Conservation (phyloP, 208 protist genomes). For the Tritrichomonas foetus region DNA sequence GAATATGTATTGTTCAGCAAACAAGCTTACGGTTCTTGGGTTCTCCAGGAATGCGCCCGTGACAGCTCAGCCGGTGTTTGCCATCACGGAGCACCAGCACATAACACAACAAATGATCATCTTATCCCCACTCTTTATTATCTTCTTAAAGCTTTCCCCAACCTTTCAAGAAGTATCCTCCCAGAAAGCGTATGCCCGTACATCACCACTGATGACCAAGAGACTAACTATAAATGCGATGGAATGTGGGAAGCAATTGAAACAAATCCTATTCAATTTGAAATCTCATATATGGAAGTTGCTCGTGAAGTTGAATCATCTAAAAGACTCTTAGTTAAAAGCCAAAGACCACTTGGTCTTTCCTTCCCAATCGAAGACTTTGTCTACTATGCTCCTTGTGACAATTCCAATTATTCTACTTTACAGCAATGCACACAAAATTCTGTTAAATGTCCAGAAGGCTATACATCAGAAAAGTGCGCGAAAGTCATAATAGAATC, state of each 20-base stretch:
- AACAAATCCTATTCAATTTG: not conserved
- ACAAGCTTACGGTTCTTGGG: not conserved
- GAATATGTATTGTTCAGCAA: conserved; percentile 5
- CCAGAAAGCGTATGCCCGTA: conserved; percentile 24
- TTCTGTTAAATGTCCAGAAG: not conserved
- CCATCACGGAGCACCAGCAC: not conserved
- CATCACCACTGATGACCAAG: not conserved
- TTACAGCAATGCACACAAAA: not conserved
- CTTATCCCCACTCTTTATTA: not conserved
- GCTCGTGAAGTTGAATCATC: not conserved
- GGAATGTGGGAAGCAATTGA: not conserved
- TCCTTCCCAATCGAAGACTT: not conserved
- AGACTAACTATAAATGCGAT: not conserved
- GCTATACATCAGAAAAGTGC: not conserved
- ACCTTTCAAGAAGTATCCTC: not conserved
- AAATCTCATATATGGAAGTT: not conserved
- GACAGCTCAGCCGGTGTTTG: not conserved
- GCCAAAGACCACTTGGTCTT: not conserved
- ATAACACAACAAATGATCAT: not conserved
- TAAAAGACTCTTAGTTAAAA: not conserved
- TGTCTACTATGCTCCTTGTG: not conserved
- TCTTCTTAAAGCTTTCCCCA: not conserved
- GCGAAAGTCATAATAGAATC: not conserved
- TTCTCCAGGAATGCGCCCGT: not conserved
- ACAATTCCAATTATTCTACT: not conserved